Evolutionary conservation across 202 grass and related monocot species (phyloP).

Genomic region (Panicum hallii): DNA sequence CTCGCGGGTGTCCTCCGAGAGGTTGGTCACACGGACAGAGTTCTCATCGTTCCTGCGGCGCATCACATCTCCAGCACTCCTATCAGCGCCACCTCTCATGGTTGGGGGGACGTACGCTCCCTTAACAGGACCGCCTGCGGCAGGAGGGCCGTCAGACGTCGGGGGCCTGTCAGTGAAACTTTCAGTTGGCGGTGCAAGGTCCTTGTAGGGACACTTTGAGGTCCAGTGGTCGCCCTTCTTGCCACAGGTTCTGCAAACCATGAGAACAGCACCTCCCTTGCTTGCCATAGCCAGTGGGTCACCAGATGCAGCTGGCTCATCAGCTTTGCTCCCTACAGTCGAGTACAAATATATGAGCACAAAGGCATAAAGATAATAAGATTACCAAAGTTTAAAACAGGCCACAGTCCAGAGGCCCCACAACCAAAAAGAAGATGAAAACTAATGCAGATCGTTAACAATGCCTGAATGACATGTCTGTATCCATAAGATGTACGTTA

Average conservation of each 20-base stretch:
- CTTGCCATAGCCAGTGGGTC: slow-evolving; percentile 60
- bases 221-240: slow-evolving; percentile 94
- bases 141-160: slow-evolving; percentile 53
- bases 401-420: background rate
- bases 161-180: slow-evolving; percentile 61
- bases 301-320: slow-evolving; percentile 68
- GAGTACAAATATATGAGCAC: background rate
- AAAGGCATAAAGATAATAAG: background rate
- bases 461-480: background rate
- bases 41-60: slow-evolving; percentile 85
- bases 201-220: slow-evolving; percentile 85
- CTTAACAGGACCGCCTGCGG: slow-evolving; percentile 55
- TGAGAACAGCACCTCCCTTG: slow-evolving; percentile 84
- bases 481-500: background rate
- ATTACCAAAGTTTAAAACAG: background rate
- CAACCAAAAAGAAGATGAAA: background rate
- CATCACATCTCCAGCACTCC: slow-evolving; percentile 62
- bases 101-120: slow-evolving; percentile 83
- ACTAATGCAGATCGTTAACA: background rate
- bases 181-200: slow-evolving; percentile 68
- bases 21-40: slow-evolving; percentile 83
- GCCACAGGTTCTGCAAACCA: slow-evolving; percentile 85
- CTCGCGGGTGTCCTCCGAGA: slow-evolving; percentile 84
- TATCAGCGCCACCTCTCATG: slow-evolving; percentile 75
- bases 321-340: slow-evolving; percentile 73